Evolutionary conservation across 192 early-diverging fungal genomes (phyloP).

Genomic region (Cladochytrium replicatum): DNA sequence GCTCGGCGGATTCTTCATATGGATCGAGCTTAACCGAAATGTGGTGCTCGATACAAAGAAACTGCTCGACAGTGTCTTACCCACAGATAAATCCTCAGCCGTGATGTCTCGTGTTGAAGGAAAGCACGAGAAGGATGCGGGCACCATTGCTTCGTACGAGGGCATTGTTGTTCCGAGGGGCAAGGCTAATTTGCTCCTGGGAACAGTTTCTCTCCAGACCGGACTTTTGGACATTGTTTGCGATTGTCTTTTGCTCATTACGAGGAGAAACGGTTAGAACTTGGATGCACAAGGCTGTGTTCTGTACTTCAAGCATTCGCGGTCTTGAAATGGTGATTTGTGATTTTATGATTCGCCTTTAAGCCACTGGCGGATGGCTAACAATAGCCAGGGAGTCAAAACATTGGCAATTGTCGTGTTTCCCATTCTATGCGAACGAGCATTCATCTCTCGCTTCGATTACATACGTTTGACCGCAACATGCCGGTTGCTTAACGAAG

Average conservation of each 20-base stretch:
- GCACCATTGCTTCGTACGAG: not conserved
- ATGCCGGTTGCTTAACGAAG: too few species aligned
- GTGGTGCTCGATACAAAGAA: constrained; percentile 5
- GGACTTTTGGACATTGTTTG: constrained; percentile 17
- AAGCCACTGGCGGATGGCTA: too few species aligned
- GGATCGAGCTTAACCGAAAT: constrained; percentile 19
- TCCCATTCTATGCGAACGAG: too few species aligned
- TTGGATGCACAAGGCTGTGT: too few species aligned
- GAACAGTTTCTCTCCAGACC: constrained; percentile 11
- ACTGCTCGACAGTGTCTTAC: not conserved
- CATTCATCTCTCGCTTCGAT: too few species aligned
- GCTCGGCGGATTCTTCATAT: constrained; percentile 36
- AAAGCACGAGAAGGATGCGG: not conserved
- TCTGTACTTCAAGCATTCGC: too few species aligned
- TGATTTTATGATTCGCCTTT: too few species aligned
- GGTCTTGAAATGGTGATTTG: too few species aligned
- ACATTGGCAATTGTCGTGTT: too few species aligned
- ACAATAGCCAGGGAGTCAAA: too few species aligned
- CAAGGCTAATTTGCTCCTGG: constrained; percentile 28
- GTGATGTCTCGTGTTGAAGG: constrained; percentile 2
- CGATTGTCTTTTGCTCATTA: constrained; percentile 31
- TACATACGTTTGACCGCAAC: too few species aligned
- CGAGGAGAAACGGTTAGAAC: constrained; percentile 10
- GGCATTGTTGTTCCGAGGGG: constrained; percentile 2
- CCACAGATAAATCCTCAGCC: too few species aligned